Base-by-base conservation (phyloP, 129 eudicot species). In the Flaveria linearis region DNA sequence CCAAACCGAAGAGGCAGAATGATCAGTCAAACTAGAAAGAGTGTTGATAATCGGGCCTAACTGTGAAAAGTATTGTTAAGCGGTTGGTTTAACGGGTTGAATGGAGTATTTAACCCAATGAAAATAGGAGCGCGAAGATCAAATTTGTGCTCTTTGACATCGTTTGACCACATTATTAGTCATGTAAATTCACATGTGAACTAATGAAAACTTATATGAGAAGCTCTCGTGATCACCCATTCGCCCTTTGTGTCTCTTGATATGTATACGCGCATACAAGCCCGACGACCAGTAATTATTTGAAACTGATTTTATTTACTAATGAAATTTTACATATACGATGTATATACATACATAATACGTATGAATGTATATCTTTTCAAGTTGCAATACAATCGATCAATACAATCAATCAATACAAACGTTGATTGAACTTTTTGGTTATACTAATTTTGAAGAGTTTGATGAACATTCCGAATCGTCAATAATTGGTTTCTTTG, bases 381-480 rank as follows among this genome's bases (percentile, higher is more conserved):
- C 69, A 15, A 63, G 69, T 63, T 28, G 69, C 69, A 65, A n/a
- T 9, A 63, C 39, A 30, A 45, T 33, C 39, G 39, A 76, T 47
- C 58, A 22, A 77, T 9, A 63, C 39, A 28, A 43, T 33, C 36
- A 36, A 76, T 47, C 68, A 22, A 78, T 42, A 55, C 60, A 55
- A 7, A 68, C 49, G 43, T 43, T n/a, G 47, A 69, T 57, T 42
- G 39, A 60, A 74, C 25, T 33, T 57, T 42, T 33, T 30, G 33
- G 18, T 77, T 55, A 77, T 18, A 41, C 61, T 39, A 45, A 26
- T 76, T 81, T 80, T 5, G 68, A 72, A 62, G 41, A 5, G 5
- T 26, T 42, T 69, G 80, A 49, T 79, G 87, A 76, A 78, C 22
- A 33, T 60, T 60, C 77, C 13, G 88, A 42, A 28, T 39, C 71